A percentile compares a stretch with the other conserved stretches of the same genome.
These are phyloP conservation scores for Dendrostoma leiphaemia DNA, from an alignment of 2,329 filamentous ascomycete species.

Conservation along the genomic window DNA sequence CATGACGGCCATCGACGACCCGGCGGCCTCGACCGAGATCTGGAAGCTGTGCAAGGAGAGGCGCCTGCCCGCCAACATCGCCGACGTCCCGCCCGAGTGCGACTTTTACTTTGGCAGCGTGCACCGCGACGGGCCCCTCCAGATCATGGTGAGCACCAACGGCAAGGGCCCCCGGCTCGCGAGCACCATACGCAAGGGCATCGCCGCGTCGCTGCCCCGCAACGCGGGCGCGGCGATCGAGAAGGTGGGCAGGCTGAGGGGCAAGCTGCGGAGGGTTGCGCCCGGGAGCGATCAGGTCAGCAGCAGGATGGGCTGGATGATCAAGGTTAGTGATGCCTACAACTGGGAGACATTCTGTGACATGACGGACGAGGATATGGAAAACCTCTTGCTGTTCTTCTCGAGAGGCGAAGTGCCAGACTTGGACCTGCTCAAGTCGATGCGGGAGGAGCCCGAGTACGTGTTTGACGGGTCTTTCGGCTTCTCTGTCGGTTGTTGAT, in stretches of 20 bases:
- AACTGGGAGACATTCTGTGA: conserved; percentile 79
- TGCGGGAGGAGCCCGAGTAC: conserved; percentile 48
- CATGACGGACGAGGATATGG: conserved; percentile 83
- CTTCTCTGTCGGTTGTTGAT: conserved; percentile 47
- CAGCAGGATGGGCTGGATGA: conserved; percentile 96
- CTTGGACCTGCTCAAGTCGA: conserved; percentile 52
- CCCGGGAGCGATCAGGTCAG: conserved; percentile 71
- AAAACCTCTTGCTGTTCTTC: conserved; percentile 72
- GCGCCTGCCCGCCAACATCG: conserved; percentile 88
- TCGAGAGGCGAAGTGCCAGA: conserved; percentile 51
- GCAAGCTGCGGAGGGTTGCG: conserved; percentile 74
- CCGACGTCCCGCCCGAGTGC: conserved; percentile 93
- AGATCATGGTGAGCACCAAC: conserved; percentile 99
- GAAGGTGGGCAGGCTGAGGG: conserved; percentile 76
- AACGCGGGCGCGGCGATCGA: conserved; percentile 85
- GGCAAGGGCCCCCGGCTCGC: conserved; percentile 92
- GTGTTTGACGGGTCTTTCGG: conserved; percentile 60
- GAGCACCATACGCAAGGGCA: conserved; percentile 78
- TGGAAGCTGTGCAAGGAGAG: conserved; percentile 91
- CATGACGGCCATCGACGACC: conserved; percentile 88
- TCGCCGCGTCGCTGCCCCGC: conserved; percentile 71
- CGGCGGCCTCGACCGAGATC: conserved; percentile 82
- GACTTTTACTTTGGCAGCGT: conserved; percentile 99
- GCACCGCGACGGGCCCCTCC: conserved; percentile 89
- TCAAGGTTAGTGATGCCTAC: conserved; percentile 83